Evolutionary conservation across 1,284 basidiomycete species (phyloP).

Genomic region (Mrakiaceae sp.): DNA sequence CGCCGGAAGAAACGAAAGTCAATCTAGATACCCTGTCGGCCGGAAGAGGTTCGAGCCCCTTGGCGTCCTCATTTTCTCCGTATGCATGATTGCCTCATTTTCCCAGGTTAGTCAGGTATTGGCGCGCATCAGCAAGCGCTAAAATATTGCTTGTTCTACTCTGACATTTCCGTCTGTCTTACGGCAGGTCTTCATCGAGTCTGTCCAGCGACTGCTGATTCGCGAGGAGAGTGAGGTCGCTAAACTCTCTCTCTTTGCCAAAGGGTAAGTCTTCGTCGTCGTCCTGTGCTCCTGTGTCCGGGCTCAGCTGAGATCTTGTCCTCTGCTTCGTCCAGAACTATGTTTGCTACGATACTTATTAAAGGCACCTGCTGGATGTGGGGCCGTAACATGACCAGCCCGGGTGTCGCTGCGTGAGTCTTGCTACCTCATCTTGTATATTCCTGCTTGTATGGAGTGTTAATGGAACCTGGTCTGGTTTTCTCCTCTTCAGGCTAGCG

Average conservation of each 20-base stretch:
- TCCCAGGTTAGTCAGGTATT: conserved; percentile 16
- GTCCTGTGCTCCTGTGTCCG: conserved; percentile 18
- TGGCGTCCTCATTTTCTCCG: conserved; percentile 29
- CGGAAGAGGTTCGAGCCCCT: conserved; percentile 42
- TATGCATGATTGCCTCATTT: conserved; percentile 41
- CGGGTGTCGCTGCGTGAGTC: conserved; percentile 11
- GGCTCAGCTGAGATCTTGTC: conserved; percentile 25
- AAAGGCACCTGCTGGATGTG: conserved; percentile 40
- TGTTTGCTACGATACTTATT: conserved; percentile 44
- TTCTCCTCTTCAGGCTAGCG: conserved; percentile 29
- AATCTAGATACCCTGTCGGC: conserved; percentile 38
- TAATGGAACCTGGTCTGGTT: neutral
- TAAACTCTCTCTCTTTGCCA: conserved; percentile 32
- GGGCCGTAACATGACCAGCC: conserved; percentile 24
- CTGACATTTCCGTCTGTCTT: conserved; percentile 14
- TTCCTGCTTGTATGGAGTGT: too few relatives aligned
- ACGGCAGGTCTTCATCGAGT: conserved; percentile 40
- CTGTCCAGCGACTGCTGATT: conserved; percentile 32
- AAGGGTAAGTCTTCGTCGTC: conserved; percentile 23
- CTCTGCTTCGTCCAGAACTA: conserved; percentile 26
- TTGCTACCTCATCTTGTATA: neutral
- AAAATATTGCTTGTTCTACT: conserved; percentile 4
- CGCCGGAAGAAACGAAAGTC: too few relatives aligned
- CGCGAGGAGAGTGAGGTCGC: conserved; percentile 25
- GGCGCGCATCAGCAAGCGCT: conserved; percentile 21